Base-by-base conservation (phyloP, 208 protist species). In the Leishmania mexicana region DNA sequence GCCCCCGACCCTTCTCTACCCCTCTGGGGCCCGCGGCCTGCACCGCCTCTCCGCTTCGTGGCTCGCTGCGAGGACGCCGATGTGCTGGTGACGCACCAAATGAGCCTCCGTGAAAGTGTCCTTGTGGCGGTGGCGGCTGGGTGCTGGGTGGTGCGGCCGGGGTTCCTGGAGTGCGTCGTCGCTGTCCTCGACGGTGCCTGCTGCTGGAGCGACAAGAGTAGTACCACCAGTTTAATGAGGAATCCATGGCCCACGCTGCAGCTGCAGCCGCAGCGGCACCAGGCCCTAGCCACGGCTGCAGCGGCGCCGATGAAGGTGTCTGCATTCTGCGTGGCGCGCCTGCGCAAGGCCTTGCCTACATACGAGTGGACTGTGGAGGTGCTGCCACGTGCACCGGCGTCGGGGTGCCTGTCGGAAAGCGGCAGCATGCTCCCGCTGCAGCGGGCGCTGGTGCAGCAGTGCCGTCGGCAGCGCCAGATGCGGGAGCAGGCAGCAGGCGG, bases 21-120 rank as follows among this genome's bases (percentile, higher is more conserved):
- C 1, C 24, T 35, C 47, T 0, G 45, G 21, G 51, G 21, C 24
- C 6, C 45, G 70, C 40, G 21, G 51, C 58, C n/a, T 15, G 40
- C 62, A 31, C 68, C 31, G 2, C 79, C 77, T 8, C 47, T 89
- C 11, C 31, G 38, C 65, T 87, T 92, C 58, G 89, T 90, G 1
- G 19, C 35, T 0, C 67, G 78, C 28, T 89, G 81, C 64, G 85
- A 87, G 49, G 85, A 91, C 47, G 92, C 92, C 0, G 88, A 93
- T 80, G 83, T 94, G 21, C 76, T 95, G 24, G 92, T 95, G 8
- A 89, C 93, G 13, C 90, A 96, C 77, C 84, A 94, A 53, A 51
- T 95, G 10, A 90, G 67, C 40, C 84, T 89, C 40, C 90, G 93
- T 3, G 92, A 95, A 79, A 94, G 87, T 62, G 87, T 96, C 42